Evolutionary conservation across 306 rosid species (phyloP), one percentile per base, ranked within the genome.

Genomic region (Lablab purpureus): DNA sequence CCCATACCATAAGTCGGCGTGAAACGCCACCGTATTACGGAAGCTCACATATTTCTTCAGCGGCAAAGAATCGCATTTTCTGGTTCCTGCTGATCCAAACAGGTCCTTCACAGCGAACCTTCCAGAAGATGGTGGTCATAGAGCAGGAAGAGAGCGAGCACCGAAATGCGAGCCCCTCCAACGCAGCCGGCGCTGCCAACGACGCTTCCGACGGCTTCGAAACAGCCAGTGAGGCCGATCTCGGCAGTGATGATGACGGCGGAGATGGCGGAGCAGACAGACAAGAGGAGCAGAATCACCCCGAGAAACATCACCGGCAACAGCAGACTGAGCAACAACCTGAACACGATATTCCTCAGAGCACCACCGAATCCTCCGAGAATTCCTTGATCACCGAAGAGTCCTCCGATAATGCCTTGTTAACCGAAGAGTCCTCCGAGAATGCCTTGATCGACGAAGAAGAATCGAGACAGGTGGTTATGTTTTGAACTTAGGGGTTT

Each of bases 171-270:
- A 77, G 59, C 19, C 83, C 65, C 14, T 59, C 83, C 18, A 67
- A 17, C 36, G 49, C 62, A n/a, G 55, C 60, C 6, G 54, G n/a
- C 18, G 46, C 66, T 14, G 45, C 15, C 7, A 55, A 73, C 37
- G 87, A 84, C 23, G 75, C 65, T 43, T 84, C 79, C 66, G 85
- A 81, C 10, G 88, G 83, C 75, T 81, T 81, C n/a, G 83, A 85
- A 85, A 81, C 88, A 27, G 88, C 88, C 83, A 85, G 88, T 55
- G 88, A 81, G 27, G n/a, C 78, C 50, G 85, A 81, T 23, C 76
- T 84, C 62, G 76, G 3, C 21, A 71, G 45, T 10, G 78, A 62
- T 4, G 80, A 21, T 7, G 80, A 67, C 14, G 78, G 34, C 9
- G 81, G 63, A 0, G 83, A 36, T 14, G 52, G 43, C 34, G 76